phyloP scores from a whole-genome alignment of 768 basidiomycete species.

The Mycena chlorophos region DNA sequence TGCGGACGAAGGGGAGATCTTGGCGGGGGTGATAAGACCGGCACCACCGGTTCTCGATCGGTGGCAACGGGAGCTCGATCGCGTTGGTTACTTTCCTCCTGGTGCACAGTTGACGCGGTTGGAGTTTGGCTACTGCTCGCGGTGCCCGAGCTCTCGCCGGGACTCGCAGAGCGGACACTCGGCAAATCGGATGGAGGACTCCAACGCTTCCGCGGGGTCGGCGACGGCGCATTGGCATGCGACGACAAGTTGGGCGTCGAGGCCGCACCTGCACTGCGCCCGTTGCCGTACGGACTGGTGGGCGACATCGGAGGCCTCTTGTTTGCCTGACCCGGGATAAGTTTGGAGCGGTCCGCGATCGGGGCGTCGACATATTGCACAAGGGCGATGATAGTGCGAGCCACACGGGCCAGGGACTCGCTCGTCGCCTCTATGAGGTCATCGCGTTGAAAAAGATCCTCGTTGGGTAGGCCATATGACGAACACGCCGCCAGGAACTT shows the following conservation, averaged over 20 bases:
- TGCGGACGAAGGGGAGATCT: slow-evolving; percentile 56
- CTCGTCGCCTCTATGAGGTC: slow-evolving; percentile 63
- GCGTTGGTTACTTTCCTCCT: slow-evolving; percentile 12
- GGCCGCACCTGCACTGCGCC: slow-evolving; percentile 45
- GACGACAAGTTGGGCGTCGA: slow-evolving; percentile 61
- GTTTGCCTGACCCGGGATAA: slow-evolving; percentile 43
- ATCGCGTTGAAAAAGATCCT: slow-evolving; percentile 67
- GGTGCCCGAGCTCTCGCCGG: slow-evolving; percentile 43
- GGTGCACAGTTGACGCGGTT: slow-evolving; percentile 11
- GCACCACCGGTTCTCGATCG: slow-evolving; percentile 18
- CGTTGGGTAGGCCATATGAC: slow-evolving; percentile 59
- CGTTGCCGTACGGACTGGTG: slow-evolving; percentile 38
- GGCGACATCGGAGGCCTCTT: slow-evolving; percentile 25
- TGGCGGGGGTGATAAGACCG: slow-evolving; percentile 36
- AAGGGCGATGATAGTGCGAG: slow-evolving; percentile 69
- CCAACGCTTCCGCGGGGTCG: slow-evolving; percentile 47
- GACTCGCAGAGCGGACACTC: slow-evolving; percentile 56
- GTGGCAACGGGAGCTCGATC: slow-evolving; percentile 19
- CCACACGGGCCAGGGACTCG: slow-evolving; percentile 70
- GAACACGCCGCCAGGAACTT: slow-evolving; percentile 78
- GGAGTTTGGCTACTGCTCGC: slow-evolving; percentile 19
- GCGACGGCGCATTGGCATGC: slow-evolving; percentile 34
- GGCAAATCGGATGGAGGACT: slow-evolving; percentile 53
- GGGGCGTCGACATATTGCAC: slow-evolving; percentile 62
- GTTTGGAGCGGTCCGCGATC: slow-evolving; percentile 44